Evolutionary conservation across 2,329 filamentous ascomycete genomes (phyloP).

Genomic region (Aspergillus sp.): DNA sequence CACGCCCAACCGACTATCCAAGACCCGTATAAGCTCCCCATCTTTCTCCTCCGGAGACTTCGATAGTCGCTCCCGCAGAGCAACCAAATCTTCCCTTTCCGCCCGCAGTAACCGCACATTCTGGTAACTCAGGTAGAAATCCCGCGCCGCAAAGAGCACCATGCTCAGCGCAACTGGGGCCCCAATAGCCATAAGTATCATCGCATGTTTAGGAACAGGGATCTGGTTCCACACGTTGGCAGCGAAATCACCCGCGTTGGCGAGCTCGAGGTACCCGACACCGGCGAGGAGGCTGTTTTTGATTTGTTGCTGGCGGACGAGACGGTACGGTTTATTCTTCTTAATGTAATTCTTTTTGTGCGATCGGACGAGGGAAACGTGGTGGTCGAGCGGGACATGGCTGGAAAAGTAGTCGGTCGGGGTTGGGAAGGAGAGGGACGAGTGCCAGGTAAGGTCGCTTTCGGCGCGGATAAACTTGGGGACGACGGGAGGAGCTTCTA

Average conservation of each 20-base stretch:
- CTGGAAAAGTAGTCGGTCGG: background rate
- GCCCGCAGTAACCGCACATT: constrained; percentile 43
- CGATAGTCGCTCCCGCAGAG: constrained; percentile 8
- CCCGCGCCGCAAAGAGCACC: constrained; percentile 41
- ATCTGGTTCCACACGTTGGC: constrained; percentile 52
- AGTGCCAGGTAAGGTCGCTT: constrained; percentile 15
- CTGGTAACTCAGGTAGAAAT: constrained; percentile 37
- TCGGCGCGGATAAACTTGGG: constrained; percentile 15
- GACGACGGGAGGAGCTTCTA: constrained; percentile 5
- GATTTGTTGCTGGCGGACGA: constrained; percentile 24
- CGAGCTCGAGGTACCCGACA: constrained; percentile 49
- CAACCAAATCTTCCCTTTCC: constrained; percentile 34
- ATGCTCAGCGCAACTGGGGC: constrained; percentile 42
- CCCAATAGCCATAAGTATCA: constrained; percentile 49
- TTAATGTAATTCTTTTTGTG: background rate
- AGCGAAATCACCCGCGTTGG: constrained; percentile 52
- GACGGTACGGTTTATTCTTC: constrained; percentile 10
- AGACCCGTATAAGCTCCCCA: constrained; percentile 11
- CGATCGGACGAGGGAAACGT: background rate
- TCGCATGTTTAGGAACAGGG: constrained; percentile 45
- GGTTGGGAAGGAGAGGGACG: constrained; percentile 3
- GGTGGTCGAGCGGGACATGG: background rate
- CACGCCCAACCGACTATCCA: constrained; percentile 39
- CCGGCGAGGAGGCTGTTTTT: constrained; percentile 30
- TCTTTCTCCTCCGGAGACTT: constrained; percentile 9